These are phyloP conservation scores for Lanmaoa pseudosensibilis DNA, from an alignment of 768 basidiomycete species.

Conservation along the genomic window DNA sequence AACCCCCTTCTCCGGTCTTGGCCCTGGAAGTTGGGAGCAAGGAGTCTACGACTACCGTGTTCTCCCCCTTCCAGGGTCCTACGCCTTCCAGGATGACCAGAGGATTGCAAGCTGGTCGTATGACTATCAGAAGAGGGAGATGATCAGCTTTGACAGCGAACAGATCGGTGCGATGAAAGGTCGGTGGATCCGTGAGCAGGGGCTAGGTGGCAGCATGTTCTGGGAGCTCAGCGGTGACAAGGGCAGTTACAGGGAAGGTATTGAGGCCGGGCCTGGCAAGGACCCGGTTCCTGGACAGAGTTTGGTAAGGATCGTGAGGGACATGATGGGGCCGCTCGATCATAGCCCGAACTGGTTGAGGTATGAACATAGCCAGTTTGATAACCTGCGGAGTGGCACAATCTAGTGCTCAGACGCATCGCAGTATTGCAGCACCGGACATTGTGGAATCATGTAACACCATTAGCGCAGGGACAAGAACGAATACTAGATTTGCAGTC, in stretches of 20 bases:
- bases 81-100: constrained; percentile 63
- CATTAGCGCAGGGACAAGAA: not conserved
- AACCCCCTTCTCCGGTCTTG: constrained; percentile 73
- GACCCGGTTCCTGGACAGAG: constrained; percentile 68
- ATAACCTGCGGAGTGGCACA: constrained; percentile 76
- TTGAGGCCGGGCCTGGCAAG: constrained; percentile 76
- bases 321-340: constrained; percentile 77
- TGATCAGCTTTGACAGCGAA: constrained; percentile 81
- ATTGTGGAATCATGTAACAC: not conserved
- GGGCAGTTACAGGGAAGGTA: constrained; percentile 59
- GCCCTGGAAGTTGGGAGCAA: constrained; percentile 87
- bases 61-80: constrained; percentile 74
- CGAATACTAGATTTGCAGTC: not conserved
- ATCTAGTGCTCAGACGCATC: constrained; percentile 21
- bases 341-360: constrained; percentile 75
- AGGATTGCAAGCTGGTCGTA: constrained; percentile 82
- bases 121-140: constrained; percentile 69
- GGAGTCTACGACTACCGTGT: constrained; percentile 93
- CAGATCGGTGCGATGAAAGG: constrained; percentile 72
- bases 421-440: not conserved
- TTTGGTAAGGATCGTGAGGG: constrained; percentile 71
- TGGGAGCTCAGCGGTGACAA: constrained; percentile 94
- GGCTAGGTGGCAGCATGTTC: constrained; percentile 90
- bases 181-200: constrained; percentile 71
- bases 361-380: constrained; percentile 76